Evolutionary conservation across 495 filamentous ascomycete genomes (phyloP).

Genomic region (Hyaloscypha finlandica): DNA sequence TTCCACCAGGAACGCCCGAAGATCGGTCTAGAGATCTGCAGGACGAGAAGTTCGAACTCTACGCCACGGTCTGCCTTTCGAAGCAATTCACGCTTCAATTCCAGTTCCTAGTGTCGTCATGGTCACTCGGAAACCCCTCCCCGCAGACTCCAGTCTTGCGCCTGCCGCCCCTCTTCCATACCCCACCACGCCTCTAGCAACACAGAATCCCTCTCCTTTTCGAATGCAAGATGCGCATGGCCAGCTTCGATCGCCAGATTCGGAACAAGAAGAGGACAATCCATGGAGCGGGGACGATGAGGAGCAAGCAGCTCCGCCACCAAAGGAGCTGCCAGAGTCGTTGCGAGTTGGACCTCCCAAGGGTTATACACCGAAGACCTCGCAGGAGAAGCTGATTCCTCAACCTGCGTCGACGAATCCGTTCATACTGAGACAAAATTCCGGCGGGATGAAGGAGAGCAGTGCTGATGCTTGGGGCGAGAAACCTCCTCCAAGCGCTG

Average conservation of each 20-base stretch:
- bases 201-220: constrained; percentile 32
- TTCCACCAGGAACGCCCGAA: neutral
- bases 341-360: constrained; percentile 34
- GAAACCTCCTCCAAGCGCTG: constrained; percentile 16
- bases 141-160: constrained; percentile 29
- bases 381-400: constrained; percentile 24
- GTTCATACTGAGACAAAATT: constrained; percentile 47
- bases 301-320: constrained; percentile 19
- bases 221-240: constrained; percentile 37
- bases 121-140: constrained; percentile 46
- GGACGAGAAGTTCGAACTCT: neutral
- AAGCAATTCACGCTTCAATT: neutral
- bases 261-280: constrained; percentile 39
- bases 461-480: constrained; percentile 33
- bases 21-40: neutral
- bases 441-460: constrained; percentile 19
- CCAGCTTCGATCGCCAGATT: constrained; percentile 32
- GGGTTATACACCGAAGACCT: constrained; percentile 26
- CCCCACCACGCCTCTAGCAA: constrained; percentile 31
- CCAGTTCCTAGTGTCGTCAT: constrained; percentile 20
- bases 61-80: neutral
- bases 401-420: constrained; percentile 48
- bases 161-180: constrained; percentile 20
- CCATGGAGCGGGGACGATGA: constrained; percentile 38
- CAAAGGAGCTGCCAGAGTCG: constrained; percentile 32